These are phyloP conservation scores for Crepidotus variabilis DNA, from an alignment of 768 basidiomycete species.

Conservation along the genomic window DNA sequence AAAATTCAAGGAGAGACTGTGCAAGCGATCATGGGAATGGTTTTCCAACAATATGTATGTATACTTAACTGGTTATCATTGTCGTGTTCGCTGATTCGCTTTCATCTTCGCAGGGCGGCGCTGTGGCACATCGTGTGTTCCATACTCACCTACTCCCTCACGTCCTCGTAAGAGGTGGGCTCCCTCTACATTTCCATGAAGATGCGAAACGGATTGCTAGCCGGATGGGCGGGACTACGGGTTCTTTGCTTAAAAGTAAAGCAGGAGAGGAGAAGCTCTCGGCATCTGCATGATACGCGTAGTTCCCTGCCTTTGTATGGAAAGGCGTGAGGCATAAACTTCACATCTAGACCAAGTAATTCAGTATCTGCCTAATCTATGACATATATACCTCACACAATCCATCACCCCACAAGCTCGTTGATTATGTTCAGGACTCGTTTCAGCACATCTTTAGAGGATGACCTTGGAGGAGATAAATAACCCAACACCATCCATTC, in stretches of 20 bases:
- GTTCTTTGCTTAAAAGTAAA: slow-evolving; percentile 21
- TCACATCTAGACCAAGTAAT: no score
- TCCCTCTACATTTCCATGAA: slow-evolving; percentile 44
- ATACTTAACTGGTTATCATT: neutral
- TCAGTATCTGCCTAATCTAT: no score
- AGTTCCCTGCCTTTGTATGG: no score
- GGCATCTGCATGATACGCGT: neutral
- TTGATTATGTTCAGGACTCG: no score
- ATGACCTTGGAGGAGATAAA: no score
- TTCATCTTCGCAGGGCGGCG: slow-evolving; percentile 33
- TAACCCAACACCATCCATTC: no score
- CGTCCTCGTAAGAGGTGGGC: slow-evolving; percentile 35
- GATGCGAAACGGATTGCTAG: slow-evolving; percentile 40
- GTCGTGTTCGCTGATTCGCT: slow-evolving; percentile 3
- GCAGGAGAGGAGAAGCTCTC: slow-evolving; percentile 1
- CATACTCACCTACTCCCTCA: slow-evolving; percentile 46
- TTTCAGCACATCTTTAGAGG: no score
- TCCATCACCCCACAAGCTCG: no score
- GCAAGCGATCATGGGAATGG: slow-evolving; percentile 70
- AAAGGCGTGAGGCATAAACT: no score
- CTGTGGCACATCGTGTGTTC: slow-evolving; percentile 46
- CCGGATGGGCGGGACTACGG: slow-evolving; percentile 47
- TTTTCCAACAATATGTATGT: slow-evolving; percentile 78
- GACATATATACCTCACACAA: no score
- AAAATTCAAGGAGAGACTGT: slow-evolving; percentile 79